A percentile compares a stretch with the other conserved stretches of the same genome.
Conservation (phyloP, 441 rosid genomes). For the Biscutella laevigata region DNA sequence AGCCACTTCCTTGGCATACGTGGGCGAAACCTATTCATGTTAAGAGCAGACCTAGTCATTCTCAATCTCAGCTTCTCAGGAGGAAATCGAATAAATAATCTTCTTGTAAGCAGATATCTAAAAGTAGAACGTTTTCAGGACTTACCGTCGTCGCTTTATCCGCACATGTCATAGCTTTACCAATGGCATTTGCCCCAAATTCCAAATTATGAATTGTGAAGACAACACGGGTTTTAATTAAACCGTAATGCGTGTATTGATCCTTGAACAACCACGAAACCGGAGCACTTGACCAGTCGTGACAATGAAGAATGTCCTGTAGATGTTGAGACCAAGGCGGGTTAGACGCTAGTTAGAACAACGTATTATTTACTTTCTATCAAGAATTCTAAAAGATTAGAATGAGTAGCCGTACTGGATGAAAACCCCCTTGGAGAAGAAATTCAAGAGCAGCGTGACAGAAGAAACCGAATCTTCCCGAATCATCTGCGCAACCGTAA, state of each 20-base stretch:
- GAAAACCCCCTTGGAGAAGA: conserved; percentile 76
- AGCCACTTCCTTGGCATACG: conserved; percentile 79
- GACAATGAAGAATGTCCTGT: conserved; percentile 96
- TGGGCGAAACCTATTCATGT: conserved; percentile 60
- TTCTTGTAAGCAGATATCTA: neutral
- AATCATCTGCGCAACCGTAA: conserved; percentile 79
- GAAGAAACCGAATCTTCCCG: conserved; percentile 80
- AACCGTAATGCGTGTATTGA: conserved; percentile 67
- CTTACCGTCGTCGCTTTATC: conserved; percentile 91
- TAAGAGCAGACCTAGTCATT: conserved; percentile 5
- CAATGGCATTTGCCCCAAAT: conserved; percentile 65
- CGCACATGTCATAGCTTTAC: conserved; percentile 68
- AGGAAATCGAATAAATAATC: neutral
- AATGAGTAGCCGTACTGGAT: conserved; percentile 54
- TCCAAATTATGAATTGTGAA: conserved; percentile 95
- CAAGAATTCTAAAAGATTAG: neutral
- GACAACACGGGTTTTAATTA: conserved; percentile 72
- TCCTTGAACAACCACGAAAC: conserved; percentile 87
- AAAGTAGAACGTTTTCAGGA: conserved; percentile 10
- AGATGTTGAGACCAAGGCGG: conserved; percentile 13
- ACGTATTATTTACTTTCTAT: neutral
- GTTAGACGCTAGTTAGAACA: neutral
- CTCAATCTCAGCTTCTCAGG: neutral
- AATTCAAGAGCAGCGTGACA: conserved; percentile 96
- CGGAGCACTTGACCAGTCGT: conserved; percentile 96